These are phyloP conservation scores for Chaetomiaceae sp. DNA, from an alignment of 2,329 filamentous ascomycete genomes.

Conservation along the genomic window DNA sequence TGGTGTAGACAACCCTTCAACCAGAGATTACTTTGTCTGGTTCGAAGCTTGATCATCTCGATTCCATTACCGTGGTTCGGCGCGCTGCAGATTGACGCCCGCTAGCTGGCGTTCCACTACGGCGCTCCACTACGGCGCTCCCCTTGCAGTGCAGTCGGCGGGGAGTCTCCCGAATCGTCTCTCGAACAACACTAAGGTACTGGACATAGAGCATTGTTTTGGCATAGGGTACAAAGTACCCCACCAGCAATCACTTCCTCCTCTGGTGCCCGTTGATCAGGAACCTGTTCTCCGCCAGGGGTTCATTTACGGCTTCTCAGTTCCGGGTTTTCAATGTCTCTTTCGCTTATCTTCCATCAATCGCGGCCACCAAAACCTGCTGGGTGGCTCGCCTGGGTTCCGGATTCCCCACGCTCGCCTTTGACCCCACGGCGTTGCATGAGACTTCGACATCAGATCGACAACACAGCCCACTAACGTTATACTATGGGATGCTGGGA, in stretches of 20 bases:
- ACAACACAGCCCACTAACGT: conserved; percentile 11
- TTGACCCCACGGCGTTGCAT: conserved; percentile 8
- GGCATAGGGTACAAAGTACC: no score
- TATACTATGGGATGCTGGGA: conserved; percentile 1
- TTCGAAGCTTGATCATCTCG: background rate
- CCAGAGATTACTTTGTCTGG: background rate
- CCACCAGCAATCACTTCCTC: no score
- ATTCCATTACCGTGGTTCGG: conserved; percentile 1
- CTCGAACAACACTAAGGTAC: no score
- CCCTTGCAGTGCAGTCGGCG: background rate
- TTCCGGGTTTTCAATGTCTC: conserved; percentile 13
- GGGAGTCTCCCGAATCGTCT: no score
- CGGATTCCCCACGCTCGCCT: background rate
- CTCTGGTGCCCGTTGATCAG: no score
- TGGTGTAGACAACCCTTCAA: background rate
- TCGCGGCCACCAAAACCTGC: background rate
- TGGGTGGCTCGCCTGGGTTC: conserved; percentile 2
- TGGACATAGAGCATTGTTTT: no score
- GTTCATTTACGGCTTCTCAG: conserved; percentile 1
- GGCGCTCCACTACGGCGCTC: background rate
- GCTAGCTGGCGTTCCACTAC: background rate
- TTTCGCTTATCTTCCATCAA: conserved; percentile 18
- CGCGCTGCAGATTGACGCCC: background rate
- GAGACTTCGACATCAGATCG: conserved; percentile 16
- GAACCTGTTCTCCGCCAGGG: background rate